phyloP scores from a whole-genome alignment of 2,329 filamentous ascomycete species.

The Nothopassalora personata region DNA sequence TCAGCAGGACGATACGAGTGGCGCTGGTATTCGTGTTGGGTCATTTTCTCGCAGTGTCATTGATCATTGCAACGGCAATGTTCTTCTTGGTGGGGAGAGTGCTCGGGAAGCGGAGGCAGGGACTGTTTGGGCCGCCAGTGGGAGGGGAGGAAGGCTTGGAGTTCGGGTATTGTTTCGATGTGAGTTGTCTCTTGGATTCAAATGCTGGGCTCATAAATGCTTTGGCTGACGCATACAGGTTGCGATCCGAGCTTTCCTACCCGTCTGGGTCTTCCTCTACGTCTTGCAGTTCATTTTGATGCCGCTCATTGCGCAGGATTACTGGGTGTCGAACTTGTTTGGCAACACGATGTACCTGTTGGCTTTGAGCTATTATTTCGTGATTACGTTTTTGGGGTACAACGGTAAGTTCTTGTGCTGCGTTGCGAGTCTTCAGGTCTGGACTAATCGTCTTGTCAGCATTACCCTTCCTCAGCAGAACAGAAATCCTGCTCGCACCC shows the following conservation, averaged over 20 bases:
- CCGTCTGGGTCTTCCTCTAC: constrained; percentile 62
- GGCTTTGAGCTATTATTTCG: constrained; percentile 60
- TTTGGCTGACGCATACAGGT: constrained; percentile 37
- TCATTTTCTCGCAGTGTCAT: constrained; percentile 58
- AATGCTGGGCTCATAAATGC: background rate
- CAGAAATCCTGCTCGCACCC: constrained; percentile 59
- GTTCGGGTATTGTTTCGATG: constrained; percentile 68
- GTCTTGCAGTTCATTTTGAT: constrained; percentile 63
- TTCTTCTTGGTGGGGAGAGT: constrained; percentile 60
- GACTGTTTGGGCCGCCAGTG: constrained; percentile 52
- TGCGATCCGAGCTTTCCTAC: constrained; percentile 62
- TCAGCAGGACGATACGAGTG: constrained; percentile 41
- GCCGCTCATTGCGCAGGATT: constrained; percentile 52
- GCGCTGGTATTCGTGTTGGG: constrained; percentile 47
- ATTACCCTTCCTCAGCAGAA: constrained; percentile 62
- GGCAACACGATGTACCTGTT: constrained; percentile 63
- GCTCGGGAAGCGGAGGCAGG: constrained; percentile 52
- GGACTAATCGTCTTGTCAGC: constrained; percentile 36
- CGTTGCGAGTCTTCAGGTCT: background rate
- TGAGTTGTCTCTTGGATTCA: constrained; percentile 30
- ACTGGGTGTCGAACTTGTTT: constrained; percentile 55
- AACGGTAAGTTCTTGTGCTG: constrained; percentile 44
- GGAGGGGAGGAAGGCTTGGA: constrained; percentile 53
- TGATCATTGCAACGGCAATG: constrained; percentile 56
- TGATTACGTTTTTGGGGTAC: constrained; percentile 65